Evolutionary conservation across 352 stramenopile genomes (phyloP), one percentile per base, ranked within the genome.

Genomic region (Pythium scleroteichum): DNA sequence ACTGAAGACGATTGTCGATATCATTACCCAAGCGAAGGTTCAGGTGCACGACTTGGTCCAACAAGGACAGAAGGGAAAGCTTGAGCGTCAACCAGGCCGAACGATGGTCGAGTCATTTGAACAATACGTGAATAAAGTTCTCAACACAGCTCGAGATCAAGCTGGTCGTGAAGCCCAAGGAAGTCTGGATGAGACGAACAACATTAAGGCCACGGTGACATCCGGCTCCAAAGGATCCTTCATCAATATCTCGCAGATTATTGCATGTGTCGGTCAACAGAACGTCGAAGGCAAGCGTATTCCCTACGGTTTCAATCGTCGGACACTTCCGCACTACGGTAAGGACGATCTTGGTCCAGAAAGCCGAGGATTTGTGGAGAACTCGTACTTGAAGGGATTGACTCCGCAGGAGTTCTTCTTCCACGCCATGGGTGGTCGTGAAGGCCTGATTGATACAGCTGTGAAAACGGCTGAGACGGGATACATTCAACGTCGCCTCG

Each of bases 241-340:
- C 71, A 99, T 99, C 71, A 99, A 99, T 75, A 99, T 99, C 68
- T 99, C 96, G 40, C 98, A 99, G 82, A 99, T 99, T 90, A 99
- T 99, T 83, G 97, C 97, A 59, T 99, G 96, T 77, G 96, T 99
- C 26, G 97, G 97, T 66, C 97, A 99, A 66, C 97, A 99, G 72
- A 99, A 99, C 73, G 96, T 99, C 42, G 95, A 98, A 90, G 93
- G 97, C 53, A 98, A 98, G 75, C 92, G 97, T 64, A 99, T 99
- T 69, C 95, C 94, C 23, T 98, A 91, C 76, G 96, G 79, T 52
- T 99, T 90, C 88, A 97, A 79, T 68, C 98, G 83, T 79, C 96
- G 76, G 72, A 99, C 89, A 85, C 97, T 96, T 80, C 96, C 75
- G 82, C 99, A 97, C 62, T 97, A 97, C 58, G 85, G 81, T 57